Evolutionary conservation across 805 yeast genomes (phyloP).

Genomic region (Phaffomyces opuntiae): DNA sequence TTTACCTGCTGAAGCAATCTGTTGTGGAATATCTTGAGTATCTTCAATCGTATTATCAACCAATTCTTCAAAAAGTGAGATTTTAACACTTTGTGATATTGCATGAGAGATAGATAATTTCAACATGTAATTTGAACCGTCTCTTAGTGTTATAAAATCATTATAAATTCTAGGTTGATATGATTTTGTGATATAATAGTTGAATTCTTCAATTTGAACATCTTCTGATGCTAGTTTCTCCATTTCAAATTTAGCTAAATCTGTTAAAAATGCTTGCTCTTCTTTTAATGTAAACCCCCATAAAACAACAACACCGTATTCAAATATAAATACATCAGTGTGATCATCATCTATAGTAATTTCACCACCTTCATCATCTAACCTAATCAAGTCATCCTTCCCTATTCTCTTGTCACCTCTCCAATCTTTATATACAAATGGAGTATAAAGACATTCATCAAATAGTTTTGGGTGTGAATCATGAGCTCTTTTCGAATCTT

Average conservation of each 20-base stretch:
- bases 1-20: conserved; percentile 90
- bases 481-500: conserved; percentile 64
- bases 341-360: conserved; percentile 74
- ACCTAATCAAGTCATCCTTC: conserved; percentile 45
- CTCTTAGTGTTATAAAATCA: conserved; percentile 89
- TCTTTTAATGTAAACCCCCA: conserved; percentile 92
- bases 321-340: conserved; percentile 82
- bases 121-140: conserved; percentile 83
- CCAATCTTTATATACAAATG: conserved; percentile 78
- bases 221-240: conserved; percentile 90
- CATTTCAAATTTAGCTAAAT: conserved; percentile 83
- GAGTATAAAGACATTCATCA: conserved; percentile 93
- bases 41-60: conserved; percentile 96
- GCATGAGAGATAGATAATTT: conserved; percentile 94
- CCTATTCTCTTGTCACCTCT: conserved; percentile 42
- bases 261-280: conserved; percentile 73
- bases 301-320: conserved; percentile 93
- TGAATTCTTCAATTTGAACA: conserved; percentile 90
- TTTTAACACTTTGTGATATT: conserved; percentile 90
- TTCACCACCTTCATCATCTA: conserved; percentile 94
- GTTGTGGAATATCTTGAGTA: conserved; percentile 95
- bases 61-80: conserved; percentile 89
- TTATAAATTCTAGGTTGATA: conserved; percentile 95
- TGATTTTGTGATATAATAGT: conserved; percentile 86
- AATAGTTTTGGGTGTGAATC: conserved; percentile 80